A percentile compares a stretch with the other conserved stretches of the same genome.
These are phyloP conservation scores for Phylloporus sp. DNA, from an alignment of 1,284 basidiomycete genomes.

Conservation along the genomic window DNA sequence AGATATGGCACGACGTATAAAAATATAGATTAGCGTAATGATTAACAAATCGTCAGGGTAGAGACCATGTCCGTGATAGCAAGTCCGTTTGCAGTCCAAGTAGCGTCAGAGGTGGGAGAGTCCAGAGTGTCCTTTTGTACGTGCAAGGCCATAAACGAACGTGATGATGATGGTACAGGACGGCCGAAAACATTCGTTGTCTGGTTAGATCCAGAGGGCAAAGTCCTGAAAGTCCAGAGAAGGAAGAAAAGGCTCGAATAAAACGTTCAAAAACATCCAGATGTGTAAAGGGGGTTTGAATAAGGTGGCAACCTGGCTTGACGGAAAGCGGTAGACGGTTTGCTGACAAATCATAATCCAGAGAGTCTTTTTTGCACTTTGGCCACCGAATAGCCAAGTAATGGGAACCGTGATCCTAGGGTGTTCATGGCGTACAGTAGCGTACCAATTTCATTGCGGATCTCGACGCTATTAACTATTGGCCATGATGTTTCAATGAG, in stretches of 20 bases:
- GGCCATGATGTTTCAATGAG: constrained; percentile 63
- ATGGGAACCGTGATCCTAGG: constrained; percentile 59
- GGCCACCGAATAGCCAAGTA: constrained; percentile 55
- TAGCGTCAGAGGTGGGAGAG: constrained; percentile 20
- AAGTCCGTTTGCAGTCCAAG: constrained; percentile 32
- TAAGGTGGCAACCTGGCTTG: no score
- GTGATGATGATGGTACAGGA: constrained; percentile 13
- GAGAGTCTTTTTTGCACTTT: constrained; percentile 49
- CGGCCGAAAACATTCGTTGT: constrained; percentile 11
- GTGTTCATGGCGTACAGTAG: constrained; percentile 67
- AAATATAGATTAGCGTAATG: constrained; percentile 32
- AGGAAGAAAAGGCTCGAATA: constrained; percentile 3
- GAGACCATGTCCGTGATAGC: constrained; percentile 19
- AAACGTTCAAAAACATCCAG: constrained; percentile 20
- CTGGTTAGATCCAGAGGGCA: constrained; percentile 8
- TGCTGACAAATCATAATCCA: constrained; percentile 37
- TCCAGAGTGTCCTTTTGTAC: constrained; percentile 28
- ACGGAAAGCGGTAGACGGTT: constrained; percentile 6
- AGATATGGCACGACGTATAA: constrained; percentile 31
- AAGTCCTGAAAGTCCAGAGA: constrained; percentile 14
- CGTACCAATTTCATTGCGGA: constrained; percentile 62
- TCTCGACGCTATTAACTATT: constrained; percentile 54
- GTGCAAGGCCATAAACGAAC: constrained; percentile 27
- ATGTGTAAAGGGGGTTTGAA: background rate
- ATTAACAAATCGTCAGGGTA: constrained; percentile 30